A percentile compares a stretch with the other conserved stretches of the same genome.
phyloP scores from a whole-genome alignment of 106 monocot species.

The Dioscorea dumetorum region DNA sequence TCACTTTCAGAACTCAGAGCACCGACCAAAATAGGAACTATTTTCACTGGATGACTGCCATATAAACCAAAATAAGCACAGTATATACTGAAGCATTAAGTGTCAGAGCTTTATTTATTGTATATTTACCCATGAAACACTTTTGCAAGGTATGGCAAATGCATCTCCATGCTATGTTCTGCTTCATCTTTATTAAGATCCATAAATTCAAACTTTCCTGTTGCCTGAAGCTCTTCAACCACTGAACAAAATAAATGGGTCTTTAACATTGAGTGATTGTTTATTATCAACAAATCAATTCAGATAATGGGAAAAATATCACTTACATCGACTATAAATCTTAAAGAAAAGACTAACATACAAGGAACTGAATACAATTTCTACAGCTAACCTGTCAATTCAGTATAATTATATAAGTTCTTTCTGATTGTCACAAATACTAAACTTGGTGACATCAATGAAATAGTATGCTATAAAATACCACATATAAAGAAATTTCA shows the following conservation, averaged over 20 bases:
- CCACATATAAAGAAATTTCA: background rate
- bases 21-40: conserved; percentile 96
- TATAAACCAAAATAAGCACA: conserved; percentile 2
- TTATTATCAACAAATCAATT: too few species aligned
- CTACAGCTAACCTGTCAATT: too few species aligned
- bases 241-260: conserved; percentile 36
- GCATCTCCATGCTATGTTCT: conserved; percentile 99
- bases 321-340: too few species aligned
- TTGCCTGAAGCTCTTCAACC: conserved; percentile 64
- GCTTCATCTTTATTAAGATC: conserved; percentile 86
- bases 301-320: too few species aligned
- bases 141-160: conserved; percentile 93
- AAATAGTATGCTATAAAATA: background rate
- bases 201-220: conserved; percentile 91
- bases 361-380: too few species aligned
- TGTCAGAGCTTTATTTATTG: background rate
- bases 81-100: background rate
- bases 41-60: conserved; percentile 66
- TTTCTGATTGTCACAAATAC: too few species aligned
- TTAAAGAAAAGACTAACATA: too few species aligned
- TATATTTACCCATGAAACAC: conserved; percentile 76
- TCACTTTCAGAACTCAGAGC: conserved; percentile 80
- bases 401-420: too few species aligned
- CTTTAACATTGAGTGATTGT: too few species aligned
- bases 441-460: background rate